These are phyloP conservation scores for Puya raimondii DNA, from an alignment of 176 grass and related monocot genomes.

Conservation along the genomic window DNA sequence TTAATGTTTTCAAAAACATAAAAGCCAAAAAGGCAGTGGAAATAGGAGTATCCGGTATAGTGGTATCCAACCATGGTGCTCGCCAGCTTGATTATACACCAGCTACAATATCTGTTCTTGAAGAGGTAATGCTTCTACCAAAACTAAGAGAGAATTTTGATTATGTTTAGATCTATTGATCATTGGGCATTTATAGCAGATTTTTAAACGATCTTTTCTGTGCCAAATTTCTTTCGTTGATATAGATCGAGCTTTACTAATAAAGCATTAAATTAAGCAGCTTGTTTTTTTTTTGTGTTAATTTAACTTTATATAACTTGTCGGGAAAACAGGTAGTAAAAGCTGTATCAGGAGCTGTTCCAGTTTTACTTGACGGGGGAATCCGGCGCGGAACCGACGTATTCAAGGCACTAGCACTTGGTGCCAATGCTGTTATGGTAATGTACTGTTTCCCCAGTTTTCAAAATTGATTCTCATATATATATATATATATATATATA, in stretches of 20 bases:
- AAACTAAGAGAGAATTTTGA: background rate
- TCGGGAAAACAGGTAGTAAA: constrained; percentile 45
- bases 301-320: background rate
- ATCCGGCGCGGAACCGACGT: constrained; percentile 74
- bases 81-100: constrained; percentile 77
- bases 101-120: constrained; percentile 60
- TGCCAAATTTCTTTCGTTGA: too few species aligned
- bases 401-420: constrained; percentile 78
- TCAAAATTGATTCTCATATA: background rate
- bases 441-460: background rate
- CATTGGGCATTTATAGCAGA: too few species aligned
- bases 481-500: too few species aligned
- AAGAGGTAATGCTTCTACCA: constrained; percentile 40
- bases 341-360: constrained; percentile 54
- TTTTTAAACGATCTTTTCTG: too few species aligned
- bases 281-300: background rate
- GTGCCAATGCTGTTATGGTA: constrained; percentile 62
- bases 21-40: constrained; percentile 63
- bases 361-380: constrained; percentile 76
- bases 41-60: constrained; percentile 41
- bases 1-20: constrained; percentile 4
- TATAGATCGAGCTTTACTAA: too few species aligned
- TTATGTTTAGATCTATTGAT: background rate
- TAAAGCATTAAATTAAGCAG: background rate
- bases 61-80: constrained; percentile 84